Base-by-base conservation (phyloP, 768 basidiomycete genomes). In the Antrodiella citrinella region DNA sequence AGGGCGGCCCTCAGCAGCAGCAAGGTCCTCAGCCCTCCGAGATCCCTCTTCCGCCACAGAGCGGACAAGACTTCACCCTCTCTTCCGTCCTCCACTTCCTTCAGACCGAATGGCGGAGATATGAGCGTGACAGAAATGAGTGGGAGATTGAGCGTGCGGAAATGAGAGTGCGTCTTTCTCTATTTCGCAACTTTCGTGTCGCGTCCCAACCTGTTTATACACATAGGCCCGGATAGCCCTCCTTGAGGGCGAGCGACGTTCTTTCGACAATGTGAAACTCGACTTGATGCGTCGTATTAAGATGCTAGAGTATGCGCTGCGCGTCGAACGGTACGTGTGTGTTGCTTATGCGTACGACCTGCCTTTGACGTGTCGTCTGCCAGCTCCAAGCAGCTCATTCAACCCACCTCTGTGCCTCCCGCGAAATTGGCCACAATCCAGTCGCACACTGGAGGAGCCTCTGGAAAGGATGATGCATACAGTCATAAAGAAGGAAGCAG, bases 131-230 rank as follows among this genome's bases (percentile, higher is more conserved):
- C 72, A 79, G 95, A 62, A 99, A 99, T 65, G 96, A 99, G 71
- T 99, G 95, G 95, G 96, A 99, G 75, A 99, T 99, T 61, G 96
- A 98, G 70, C 77, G 96, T 59, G 96, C 96, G 25, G 96, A 98
- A 70, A 97, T 98, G 94, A 78, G 95, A 77, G 92, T 93, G 56
- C 61, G 89, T 81, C 40, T 54, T 51, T 38, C 15, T 10, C 45
- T n/a, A 19, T 19, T 40, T 18, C 24, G 40, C 30, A n/a, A 9
- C 40, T 24, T 30, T n/a, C 25, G 64, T 56, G 65, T 58, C 48
- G 57, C 54, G 56, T 58, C 49, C 45, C 54, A 57, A 47, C 20
- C 38, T 49, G 54, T 11, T 47, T 47, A 18, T 20, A n/a, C 30
- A n/a, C n/a, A n/a, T 54, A 95, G 92, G 95, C 95, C 48, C 84